Conservation (phyloP, 331 rosid species). For the Pyracantha coccinea region DNA sequence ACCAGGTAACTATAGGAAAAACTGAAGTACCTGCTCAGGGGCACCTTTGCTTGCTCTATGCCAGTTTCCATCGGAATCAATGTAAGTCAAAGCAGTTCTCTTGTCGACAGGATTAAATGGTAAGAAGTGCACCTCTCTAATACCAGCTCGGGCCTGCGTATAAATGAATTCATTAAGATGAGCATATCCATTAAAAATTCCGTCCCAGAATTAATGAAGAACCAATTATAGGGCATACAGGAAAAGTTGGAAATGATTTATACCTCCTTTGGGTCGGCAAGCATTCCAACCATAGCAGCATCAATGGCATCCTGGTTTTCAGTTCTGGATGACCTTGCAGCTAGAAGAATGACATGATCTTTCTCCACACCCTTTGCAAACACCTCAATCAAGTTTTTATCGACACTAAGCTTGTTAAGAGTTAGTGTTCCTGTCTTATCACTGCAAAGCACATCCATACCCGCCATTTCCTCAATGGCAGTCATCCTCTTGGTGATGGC, state of each 20-base stretch:
- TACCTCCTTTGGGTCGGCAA: constrained; percentile 98
- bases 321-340: constrained; percentile 87
- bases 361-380: constrained; percentile 74
- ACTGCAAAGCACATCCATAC: constrained; percentile 99
- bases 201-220: not conserved
- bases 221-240: not conserved
- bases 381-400: constrained; percentile 80
- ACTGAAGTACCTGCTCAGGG: constrained; percentile 83
- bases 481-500: constrained; percentile 99
- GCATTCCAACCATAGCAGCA: constrained; percentile 97
- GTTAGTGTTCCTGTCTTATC: constrained; percentile 98
- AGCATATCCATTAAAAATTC: not conserved
- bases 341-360: constrained; percentile 79
- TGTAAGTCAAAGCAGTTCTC: constrained; percentile 98
- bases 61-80: constrained; percentile 71
- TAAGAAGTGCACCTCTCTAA: constrained; percentile 79
- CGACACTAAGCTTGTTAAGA: constrained; percentile 91
- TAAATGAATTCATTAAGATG: not conserved
- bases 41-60: constrained; percentile 99
- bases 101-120: constrained; percentile 98
- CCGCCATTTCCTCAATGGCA: constrained; percentile 99
- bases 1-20: not conserved
- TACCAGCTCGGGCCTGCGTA: constrained; percentile 82
- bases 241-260: not conserved
- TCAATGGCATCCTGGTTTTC: constrained; percentile 99